phyloP scores from a whole-genome alignment of 768 basidiomycete genomes.

The Agrocybe praecox region DNA sequence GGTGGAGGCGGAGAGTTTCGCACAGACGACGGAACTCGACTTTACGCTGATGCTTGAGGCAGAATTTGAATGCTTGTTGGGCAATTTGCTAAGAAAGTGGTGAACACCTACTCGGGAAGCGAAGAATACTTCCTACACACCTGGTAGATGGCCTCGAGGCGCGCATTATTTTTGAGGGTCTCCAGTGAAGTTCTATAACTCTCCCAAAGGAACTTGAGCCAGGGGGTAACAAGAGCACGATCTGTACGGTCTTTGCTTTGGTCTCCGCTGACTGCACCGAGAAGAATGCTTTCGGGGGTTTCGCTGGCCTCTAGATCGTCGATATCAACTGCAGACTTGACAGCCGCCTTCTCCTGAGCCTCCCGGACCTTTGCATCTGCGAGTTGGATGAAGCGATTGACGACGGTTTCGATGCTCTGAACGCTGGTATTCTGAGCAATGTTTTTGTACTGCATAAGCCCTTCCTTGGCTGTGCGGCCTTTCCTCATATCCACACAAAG shows the following conservation, averaged over 20 bases:
- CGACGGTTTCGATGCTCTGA: conserved; percentile 88
- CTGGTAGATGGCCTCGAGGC: conserved; percentile 93
- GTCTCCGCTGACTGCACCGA: conserved; percentile 87
- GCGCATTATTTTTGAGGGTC: conserved; percentile 93
- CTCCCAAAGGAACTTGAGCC: conserved; percentile 99
- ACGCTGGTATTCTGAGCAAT: conserved; percentile 94
- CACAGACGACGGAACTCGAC: conserved; percentile 97
- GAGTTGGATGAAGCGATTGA: conserved; percentile 81
- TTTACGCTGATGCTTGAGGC: conserved; percentile 89
- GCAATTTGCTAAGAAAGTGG: conserved; percentile 73
- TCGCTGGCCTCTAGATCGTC: conserved; percentile 97
- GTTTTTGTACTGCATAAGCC: conserved; percentile 97
- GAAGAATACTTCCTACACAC: conserved; percentile 40
- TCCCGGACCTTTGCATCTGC: conserved; percentile 83
- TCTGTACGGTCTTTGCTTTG: conserved; percentile 95
- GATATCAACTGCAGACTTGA: conserved; percentile 75
- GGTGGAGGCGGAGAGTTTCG: conserved; percentile 93
- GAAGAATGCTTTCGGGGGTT: conserved; percentile 89
- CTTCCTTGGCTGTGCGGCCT: conserved; percentile 92
- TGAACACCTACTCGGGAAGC: background rate
- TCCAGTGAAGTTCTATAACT: conserved; percentile 95
- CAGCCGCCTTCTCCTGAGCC: conserved; percentile 86
- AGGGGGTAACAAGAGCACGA: conserved; percentile 92
- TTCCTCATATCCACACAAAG: conserved; percentile 96
- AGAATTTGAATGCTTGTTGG: conserved; percentile 97